A percentile compares a stretch with the other conserved stretches of the same genome.
phyloP scores from a whole-genome alignment of 139 green algal species.

The Chlorella sorokiniana region DNA sequence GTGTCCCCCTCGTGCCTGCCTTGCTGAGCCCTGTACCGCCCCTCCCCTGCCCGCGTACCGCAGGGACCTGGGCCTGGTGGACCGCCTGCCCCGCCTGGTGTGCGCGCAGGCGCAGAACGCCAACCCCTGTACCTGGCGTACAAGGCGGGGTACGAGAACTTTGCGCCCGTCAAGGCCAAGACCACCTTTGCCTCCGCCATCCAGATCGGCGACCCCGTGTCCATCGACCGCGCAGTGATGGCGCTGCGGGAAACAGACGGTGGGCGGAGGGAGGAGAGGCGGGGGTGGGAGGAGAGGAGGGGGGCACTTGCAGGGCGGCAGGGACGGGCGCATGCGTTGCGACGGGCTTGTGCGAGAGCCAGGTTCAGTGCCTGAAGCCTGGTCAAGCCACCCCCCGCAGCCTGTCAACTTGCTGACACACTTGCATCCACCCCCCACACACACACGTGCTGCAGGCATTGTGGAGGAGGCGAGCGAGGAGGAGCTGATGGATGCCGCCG shows the following conservation, averaged over 20 bases:
- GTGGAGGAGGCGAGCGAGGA: slow-evolving; percentile 99
- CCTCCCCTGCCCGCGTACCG: background rate
- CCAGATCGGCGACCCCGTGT: slow-evolving; percentile 98
- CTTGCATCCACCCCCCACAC: background rate
- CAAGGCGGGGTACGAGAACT: slow-evolving; percentile 78
- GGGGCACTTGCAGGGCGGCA: background rate
- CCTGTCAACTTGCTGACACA: background rate
- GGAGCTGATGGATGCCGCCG: slow-evolving; percentile 99
- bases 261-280: slow-evolving; percentile 72
- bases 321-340: background rate
- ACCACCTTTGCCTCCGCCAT: slow-evolving; percentile 98
- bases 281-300: background rate
- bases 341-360: background rate
- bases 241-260: slow-evolving; percentile 91
- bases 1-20: background rate
- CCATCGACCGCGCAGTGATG: slow-evolving; percentile 96
- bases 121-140: slow-evolving; percentile 98
- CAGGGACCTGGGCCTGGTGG: slow-evolving; percentile 91
- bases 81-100: slow-evolving; percentile 94
- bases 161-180: slow-evolving; percentile 90
- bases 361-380: background rate
- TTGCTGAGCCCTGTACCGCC: background rate
- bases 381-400: background rate
- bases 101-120: slow-evolving; percentile 89
- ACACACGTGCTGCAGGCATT: slow-evolving; percentile 64